Evolutionary conservation across 306 rosid species (phyloP), one percentile per base, ranked within the genome.

Genomic region (Cercis canadensis): DNA sequence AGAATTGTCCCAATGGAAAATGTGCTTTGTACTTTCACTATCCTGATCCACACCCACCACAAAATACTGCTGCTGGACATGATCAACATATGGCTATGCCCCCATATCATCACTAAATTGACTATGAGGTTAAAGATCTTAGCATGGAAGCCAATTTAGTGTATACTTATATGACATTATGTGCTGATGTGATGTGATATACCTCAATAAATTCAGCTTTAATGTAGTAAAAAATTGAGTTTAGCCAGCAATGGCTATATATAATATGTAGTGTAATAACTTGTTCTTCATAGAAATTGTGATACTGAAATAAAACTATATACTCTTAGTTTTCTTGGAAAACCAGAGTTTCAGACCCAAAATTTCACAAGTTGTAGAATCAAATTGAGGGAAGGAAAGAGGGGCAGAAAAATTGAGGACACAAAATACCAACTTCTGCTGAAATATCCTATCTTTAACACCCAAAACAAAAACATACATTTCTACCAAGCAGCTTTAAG

Each of bases 181-280:
- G 32, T 12, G 49, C 15, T 7, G 29, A 24, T 24, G 1, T 24
- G 3, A 24, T 3, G 29, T 24, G 29, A 21, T 58, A 32, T 18
- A 9, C 32, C 31, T 69, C 29, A 10, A 37, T 37, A 37, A 37
- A 37, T 9, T 9, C 43, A 6, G 43, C 10, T 6, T 9, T 5
- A 6, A 37, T 37, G 2, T 3, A 24, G 29, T 24, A 1, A 24
- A 37, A 37, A 29, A 17, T 54, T 8, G 4, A 17, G 7, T 54
- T 19, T 31, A 70, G 7, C 41, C 56, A 53, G 43, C 63, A 62
- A 53, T 43, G 46, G 67, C 47, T 57, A 58, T 58, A 39, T 46
- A 29, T 3, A 11, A 4, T 4, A 69, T 24, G 29, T 24, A 24
- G 1, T 24, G 9, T 16, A 54, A n/a, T n/a, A n/a, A n/a, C n/a